Evolutionary conservation across 352 stramenopile genomes (phyloP), one percentile per base, ranked within the genome.

Genomic region (Globisporangium abappressorium): DNA sequence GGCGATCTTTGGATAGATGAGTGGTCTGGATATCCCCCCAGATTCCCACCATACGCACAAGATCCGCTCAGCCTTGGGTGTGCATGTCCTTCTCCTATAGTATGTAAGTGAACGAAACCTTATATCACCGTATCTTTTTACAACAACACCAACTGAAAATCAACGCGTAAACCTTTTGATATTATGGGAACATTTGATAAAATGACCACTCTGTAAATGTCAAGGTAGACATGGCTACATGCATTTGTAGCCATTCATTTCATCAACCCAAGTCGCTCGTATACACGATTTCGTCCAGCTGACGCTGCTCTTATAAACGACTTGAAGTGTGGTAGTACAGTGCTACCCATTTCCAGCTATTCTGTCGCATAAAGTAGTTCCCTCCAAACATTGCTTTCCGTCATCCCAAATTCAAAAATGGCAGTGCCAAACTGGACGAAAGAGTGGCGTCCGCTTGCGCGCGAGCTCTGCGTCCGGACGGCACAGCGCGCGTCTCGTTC

Each of bases 381-480:
- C 15, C 9, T 14, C 15, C 38, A 46, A 56, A n/a, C 12, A 38
- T 59, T 59, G 14, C 26, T 59, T 59, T 41, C 14, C 22, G 24
- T 57, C 51, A 20, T 11, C 3, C n/a, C 7, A 15, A 57, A 34
- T 57, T 57, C 9, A 7, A 60, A 59, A 59, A 78, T 78, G 74
- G 66, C 64, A 14, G 69, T 64, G 41, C 80, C 84, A 1, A 73
- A 72, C 54, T 92, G 84, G 84, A 87, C 84, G 5, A 65, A 65
- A 53, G 79, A 90, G 69, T 92, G 81, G 84, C 80, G 80, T 43
- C 81, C 84, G 63, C 81, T 88, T 26, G 73, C 65, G 34, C 72
- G 66, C 64, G 70, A 90, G 58, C 74, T 92, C 33, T 89, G 73
- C 36, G 72, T 51, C 33, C 73, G 68, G 14, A 59, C 81, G 24